These are phyloP conservation scores for Pelargonium nanum DNA, from an alignment of 345 rosid species.

Conservation along the genomic window DNA sequence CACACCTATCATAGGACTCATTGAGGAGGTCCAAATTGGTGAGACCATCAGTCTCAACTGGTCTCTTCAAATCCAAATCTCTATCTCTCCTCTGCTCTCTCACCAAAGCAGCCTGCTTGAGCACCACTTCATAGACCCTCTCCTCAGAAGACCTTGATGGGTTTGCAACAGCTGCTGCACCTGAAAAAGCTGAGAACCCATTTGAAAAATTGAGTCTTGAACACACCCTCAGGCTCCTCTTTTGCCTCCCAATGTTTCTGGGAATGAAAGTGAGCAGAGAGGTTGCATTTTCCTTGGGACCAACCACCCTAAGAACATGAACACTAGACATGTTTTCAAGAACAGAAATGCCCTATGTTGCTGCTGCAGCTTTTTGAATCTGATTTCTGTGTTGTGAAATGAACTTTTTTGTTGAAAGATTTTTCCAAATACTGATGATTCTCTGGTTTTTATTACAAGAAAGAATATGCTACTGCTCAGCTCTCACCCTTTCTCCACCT, in stretches of 20 bases:
- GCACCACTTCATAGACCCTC: slow-evolving; percentile 44
- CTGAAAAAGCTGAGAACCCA: slow-evolving; percentile 18
- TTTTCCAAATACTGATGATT: too few species aligned
- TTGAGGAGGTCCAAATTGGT: slow-evolving; percentile 26
- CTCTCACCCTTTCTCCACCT: too few species aligned
- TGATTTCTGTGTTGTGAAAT: too few species aligned
- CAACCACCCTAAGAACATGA: slow-evolving; percentile 28
- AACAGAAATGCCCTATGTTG: background rate
- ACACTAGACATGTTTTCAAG: slow-evolving; percentile 21
- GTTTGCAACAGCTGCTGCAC: slow-evolving; percentile 16
- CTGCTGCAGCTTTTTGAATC: too few species aligned
- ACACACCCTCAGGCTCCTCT: slow-evolving; percentile 8
- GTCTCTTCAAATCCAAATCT: slow-evolving; percentile 8
- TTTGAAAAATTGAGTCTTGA: slow-evolving; percentile 7
- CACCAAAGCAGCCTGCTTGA: slow-evolving; percentile 45
- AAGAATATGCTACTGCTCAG: too few species aligned
- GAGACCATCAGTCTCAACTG: slow-evolving; percentile 16
- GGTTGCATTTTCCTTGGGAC: slow-evolving; percentile 32
- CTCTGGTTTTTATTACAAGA: too few species aligned
- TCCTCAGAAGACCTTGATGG: slow-evolving; percentile 33
- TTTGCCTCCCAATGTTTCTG: slow-evolving; percentile 2
- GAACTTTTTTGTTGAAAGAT: too few species aligned
- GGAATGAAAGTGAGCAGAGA: slow-evolving; percentile 15
- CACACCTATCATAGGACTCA: slow-evolving; percentile 41
- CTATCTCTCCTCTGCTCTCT: slow-evolving; percentile 18